Conservation (phyloP, 371 early-diverging fungal species). For the Mortierella sp. region DNA sequence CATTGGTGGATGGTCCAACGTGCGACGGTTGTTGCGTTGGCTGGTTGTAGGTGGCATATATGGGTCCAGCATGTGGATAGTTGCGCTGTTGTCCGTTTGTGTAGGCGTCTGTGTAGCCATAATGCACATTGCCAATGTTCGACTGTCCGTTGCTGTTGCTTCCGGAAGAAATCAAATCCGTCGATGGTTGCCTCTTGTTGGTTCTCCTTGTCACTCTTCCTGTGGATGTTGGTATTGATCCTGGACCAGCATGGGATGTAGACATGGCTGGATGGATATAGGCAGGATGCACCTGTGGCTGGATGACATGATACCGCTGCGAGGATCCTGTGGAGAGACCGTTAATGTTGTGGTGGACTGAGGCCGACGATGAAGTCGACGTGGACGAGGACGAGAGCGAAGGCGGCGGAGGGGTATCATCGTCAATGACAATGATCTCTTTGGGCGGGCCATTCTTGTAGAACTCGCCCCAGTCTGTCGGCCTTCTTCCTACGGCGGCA, state of each 20-base stretch:
- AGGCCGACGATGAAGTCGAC: conserved; percentile 35
- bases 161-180: conserved; percentile 21
- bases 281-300: conserved; percentile 16
- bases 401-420: conserved; percentile 66
- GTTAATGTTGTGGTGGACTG: conserved; percentile 26
- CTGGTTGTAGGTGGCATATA: conserved; percentile 12
- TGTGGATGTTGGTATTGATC: conserved; percentile 22
- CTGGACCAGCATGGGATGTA: conserved; percentile 1
- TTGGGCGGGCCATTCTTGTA: conserved; percentile 70
- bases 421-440: conserved; percentile 74
- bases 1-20: conserved; percentile 13
- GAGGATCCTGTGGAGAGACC: conserved; percentile 26
- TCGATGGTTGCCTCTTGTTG: conserved; percentile 46
- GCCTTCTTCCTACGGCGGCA: conserved; percentile 31
- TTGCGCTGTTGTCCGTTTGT: conserved; percentile 19
- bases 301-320: conserved; percentile 33
- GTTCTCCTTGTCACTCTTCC: conserved; percentile 38
- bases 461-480: conserved; percentile 65
- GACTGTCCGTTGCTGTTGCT: conserved; percentile 17
- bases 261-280: conserved; percentile 14
- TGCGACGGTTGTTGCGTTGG: conserved; percentile 8
- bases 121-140: conserved; percentile 16
- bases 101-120: conserved; percentile 23
- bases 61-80: conserved; percentile 8
- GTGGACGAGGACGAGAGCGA: conserved; percentile 46